These are phyloP conservation scores for Aureobasidium musti DNA, from an alignment of 2,329 filamentous ascomycete genomes.

Conservation along the genomic window DNA sequence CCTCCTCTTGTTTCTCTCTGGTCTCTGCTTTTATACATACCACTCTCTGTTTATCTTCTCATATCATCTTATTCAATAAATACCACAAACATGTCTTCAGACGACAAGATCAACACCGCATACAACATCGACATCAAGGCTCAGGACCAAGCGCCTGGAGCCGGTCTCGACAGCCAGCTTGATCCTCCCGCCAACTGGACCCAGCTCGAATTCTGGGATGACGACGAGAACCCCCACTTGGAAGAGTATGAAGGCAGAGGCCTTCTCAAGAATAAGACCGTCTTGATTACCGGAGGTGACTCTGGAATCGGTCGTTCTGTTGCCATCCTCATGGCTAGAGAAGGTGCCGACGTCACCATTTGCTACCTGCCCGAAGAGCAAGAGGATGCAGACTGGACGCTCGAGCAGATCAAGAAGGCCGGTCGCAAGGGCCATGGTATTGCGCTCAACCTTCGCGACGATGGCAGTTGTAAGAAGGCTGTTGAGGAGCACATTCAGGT, in stretches of 20 bases:
- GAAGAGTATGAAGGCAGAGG: slow-evolving; percentile 39
- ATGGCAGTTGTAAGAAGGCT: slow-evolving; percentile 53
- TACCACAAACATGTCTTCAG: slow-evolving; percentile 29
- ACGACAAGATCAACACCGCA: slow-evolving; percentile 34
- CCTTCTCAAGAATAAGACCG: slow-evolving; percentile 39
- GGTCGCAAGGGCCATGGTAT: slow-evolving; percentile 53
- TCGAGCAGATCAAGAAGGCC: slow-evolving; percentile 55
- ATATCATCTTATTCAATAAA: background rate
- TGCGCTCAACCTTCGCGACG: slow-evolving; percentile 53
- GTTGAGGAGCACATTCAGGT: slow-evolving; percentile 57
- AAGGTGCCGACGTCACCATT: slow-evolving; percentile 60
- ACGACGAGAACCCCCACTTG: slow-evolving; percentile 39
- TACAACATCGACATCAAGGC: slow-evolving; percentile 36
- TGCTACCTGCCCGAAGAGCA: slow-evolving; percentile 60
- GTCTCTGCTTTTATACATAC: background rate
- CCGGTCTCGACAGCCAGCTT: slow-evolving; percentile 38
- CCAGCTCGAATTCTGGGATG: slow-evolving; percentile 39
- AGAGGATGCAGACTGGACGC: slow-evolving; percentile 58
- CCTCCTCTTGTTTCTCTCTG: background rate
- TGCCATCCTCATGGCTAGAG: slow-evolving; percentile 58
- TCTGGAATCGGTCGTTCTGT: slow-evolving; percentile 55
- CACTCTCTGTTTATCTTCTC: background rate
- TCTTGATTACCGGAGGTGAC: slow-evolving; percentile 36
- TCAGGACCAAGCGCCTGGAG: slow-evolving; percentile 38
- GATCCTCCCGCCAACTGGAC: slow-evolving; percentile 40